Base-by-base conservation (phyloP, 1,139 yeast species). In the Candida tetrigidarum region DNA sequence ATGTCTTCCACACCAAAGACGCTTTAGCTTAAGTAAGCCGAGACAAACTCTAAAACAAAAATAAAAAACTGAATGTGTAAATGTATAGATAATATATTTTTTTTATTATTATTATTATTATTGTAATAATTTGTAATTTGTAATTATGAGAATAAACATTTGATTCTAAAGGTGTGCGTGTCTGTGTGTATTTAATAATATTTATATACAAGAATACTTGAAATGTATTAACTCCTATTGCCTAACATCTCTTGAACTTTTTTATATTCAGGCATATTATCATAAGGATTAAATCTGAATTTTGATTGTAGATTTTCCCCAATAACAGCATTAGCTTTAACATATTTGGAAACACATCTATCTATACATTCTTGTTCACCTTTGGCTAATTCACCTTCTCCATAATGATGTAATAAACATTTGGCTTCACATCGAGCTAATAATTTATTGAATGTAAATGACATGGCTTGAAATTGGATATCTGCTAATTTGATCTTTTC, bases 321-420 rank as follows among this genome's bases (percentile, higher is more conserved):
- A 18, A 91, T 72, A 46, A 76, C 58, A 33, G 75, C 60, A 60
- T 87, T 87, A 37, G 86, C 82, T 56, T 72, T 73, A 67, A 86
- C 83, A 60, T 83, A 86, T 63, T 89, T 89, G 45, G 81, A 66
- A 33, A 86, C 91, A 67, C 96, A 88, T 49, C 96, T 68, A 62
- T 88, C 95, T 4, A 85, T 67, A 61, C 96, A 89, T 43, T 80
- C 74, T 52, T 71, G 66, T 60, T 89, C 96, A 22, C 96, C 96
- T 54, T 88, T 87, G 48, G 80, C 80, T 44, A 89, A 68, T 28
- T 91, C 97, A 12, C 80, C 77, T 58, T 91, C 97, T 15, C 90
- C 92, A 64, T 86, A 91, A 18, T 80, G 83, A 46, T 67, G 76
- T 7, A 84, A 84, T 37, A 91, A 76, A 64, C 98, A 91, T 63